A percentile compares a stretch with the other conserved stretches of the same genome.
Conservation (phyloP, 176 grass and related monocot species). For the Puya raimondii region DNA sequence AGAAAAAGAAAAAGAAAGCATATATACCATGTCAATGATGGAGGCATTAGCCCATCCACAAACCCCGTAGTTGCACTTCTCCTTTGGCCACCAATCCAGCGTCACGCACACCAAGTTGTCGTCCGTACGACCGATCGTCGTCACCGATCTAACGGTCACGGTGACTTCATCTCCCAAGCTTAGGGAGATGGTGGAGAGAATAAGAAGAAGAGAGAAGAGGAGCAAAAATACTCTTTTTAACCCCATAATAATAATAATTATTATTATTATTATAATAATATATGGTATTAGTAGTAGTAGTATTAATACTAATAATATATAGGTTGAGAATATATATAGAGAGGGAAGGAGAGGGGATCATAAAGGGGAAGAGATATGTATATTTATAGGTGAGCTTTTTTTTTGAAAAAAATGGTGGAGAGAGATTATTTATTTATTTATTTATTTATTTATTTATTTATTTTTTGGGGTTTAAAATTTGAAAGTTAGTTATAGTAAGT, state of each 20-base stretch:
- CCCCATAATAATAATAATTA: background rate
- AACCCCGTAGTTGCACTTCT: slow-evolving; percentile 48
- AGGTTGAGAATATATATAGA: too few relatives aligned
- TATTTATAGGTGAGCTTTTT: too few relatives aligned
- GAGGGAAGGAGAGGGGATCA: too few relatives aligned
- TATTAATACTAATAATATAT: too few relatives aligned
- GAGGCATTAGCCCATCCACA: slow-evolving; percentile 43
- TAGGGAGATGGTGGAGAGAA: background rate
- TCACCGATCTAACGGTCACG: slow-evolving; percentile 24
- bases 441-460: too few relatives aligned
- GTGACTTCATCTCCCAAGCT: slow-evolving; percentile 19
- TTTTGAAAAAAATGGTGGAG: too few relatives aligned
- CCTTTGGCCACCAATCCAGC: slow-evolving; percentile 59
- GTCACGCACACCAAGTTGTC: slow-evolving; percentile 45
- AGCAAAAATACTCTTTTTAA: background rate
- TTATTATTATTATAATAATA: too few relatives aligned
- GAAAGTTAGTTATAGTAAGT: too few relatives aligned
- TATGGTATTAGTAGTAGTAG: too few relatives aligned
- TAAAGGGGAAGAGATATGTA: too few relatives aligned
- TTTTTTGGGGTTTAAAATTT: too few relatives aligned
- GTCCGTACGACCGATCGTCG: slow-evolving; percentile 28
- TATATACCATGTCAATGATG: slow-evolving; percentile 47
- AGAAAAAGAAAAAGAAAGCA: background rate
- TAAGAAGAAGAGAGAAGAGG: background rate
- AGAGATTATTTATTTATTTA: too few relatives aligned